These are phyloP conservation scores for Fusarium pilosicola DNA, from an alignment of 2,329 filamentous ascomycete genomes.

Conservation along the genomic window DNA sequence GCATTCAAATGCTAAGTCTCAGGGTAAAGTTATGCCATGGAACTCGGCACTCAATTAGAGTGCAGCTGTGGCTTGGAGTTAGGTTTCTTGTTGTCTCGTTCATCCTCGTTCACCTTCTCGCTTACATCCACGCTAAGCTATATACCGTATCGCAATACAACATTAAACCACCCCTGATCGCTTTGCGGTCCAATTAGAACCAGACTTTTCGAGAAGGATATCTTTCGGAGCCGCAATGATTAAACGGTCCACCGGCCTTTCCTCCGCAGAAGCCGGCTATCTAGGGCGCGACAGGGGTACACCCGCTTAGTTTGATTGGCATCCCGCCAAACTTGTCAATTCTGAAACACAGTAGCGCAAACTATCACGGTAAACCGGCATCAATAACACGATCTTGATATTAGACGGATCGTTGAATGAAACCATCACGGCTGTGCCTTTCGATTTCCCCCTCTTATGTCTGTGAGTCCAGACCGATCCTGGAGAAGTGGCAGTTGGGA, in stretches of 20 bases:
- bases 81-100: background rate
- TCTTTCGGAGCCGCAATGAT: background rate
- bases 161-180: background rate
- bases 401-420: conserved; percentile 1
- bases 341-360: conserved; percentile 1
- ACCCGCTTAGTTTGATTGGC: background rate
- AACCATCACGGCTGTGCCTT: background rate
- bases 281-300: background rate
- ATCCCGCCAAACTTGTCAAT: background rate
- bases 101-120: background rate
- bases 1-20: background rate
- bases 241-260: background rate
- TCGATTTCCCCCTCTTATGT: background rate
- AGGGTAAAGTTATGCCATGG: background rate
- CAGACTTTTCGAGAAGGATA: background rate
- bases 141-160: background rate
- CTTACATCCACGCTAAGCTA: background rate
- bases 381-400: background rate
- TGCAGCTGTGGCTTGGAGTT: background rate
- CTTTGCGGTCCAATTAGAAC: background rate
- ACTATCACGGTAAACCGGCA: conserved; percentile 6
- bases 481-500: background rate
- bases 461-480: background rate
- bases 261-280: background rate
- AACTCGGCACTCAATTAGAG: background rate